A percentile compares a stretch with the other conserved stretches of the same genome.
Conservation (phyloP, 768 basidiomycete species). For the Leccinellum albellum region DNA sequence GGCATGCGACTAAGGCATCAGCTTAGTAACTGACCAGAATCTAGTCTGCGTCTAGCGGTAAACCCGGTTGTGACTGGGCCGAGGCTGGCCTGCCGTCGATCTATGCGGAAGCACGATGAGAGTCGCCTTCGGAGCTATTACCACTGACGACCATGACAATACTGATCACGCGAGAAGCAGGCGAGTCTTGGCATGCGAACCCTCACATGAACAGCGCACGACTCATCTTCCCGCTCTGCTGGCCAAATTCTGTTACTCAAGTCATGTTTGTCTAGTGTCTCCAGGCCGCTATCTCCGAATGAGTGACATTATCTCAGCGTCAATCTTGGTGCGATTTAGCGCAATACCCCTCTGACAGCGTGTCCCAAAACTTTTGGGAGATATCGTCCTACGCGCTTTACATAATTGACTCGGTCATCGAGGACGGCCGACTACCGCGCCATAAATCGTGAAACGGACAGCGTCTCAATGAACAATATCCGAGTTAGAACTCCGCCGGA, state of each 20-base stretch:
- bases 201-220: slow-evolving; percentile 10
- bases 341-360: neutral
- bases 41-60: neutral
- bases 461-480: neutral
- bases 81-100: neutral
- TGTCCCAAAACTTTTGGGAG: neutral
- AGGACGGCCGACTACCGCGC: neutral
- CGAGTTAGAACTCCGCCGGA: neutral
- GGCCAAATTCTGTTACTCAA: neutral
- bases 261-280: neutral
- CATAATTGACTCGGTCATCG: neutral
- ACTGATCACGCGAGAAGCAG: neutral
- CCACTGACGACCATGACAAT: neutral
- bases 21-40: neutral
- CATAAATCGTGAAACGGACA: slow-evolving; percentile 4
- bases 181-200: neutral
- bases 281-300: neutral
- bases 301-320: slow-evolving; percentile 11
- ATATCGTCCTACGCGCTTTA: neutral
- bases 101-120: neutral
- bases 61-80: neutral
- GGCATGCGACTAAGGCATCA: neutral
- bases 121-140: neutral
- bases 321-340: slow-evolving; percentile 10
- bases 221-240: neutral